Conservation (phyloP, 352 stramenopile species). For the Hyaloperonospora arabidopsidis region DNA sequence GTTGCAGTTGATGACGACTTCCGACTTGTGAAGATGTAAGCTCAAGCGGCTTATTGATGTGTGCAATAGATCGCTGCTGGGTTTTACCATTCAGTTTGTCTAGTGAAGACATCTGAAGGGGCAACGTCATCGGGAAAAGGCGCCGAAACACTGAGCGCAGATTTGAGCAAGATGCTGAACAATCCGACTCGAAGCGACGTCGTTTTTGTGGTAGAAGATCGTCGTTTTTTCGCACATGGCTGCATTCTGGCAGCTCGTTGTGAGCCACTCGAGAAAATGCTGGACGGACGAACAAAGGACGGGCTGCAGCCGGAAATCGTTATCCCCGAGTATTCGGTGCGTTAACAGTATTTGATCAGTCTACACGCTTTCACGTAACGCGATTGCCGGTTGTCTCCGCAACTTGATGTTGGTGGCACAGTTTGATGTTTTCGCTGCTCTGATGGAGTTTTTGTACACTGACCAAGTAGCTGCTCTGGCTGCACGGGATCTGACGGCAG, state of each 20-base stretch:
- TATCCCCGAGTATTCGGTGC: conserved; percentile 67
- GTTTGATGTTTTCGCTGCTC: conserved; percentile 68
- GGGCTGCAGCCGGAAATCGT: conserved; percentile 51
- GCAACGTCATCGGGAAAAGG: conserved; percentile 11
- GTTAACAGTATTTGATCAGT: conserved; percentile 7
- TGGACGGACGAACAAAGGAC: conserved; percentile 86
- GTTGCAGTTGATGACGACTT: not conserved
- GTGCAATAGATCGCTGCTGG: conserved; percentile 71
- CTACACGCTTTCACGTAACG: not conserved
- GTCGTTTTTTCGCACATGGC: conserved; percentile 62
- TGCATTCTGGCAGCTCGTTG: conserved; percentile 85
- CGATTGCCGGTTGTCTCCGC: conserved; percentile 4
- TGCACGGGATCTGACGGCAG: conserved; percentile 30
- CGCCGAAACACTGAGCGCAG: conserved; percentile 44
- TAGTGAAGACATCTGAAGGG: conserved; percentile 25
- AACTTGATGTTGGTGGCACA: conserved; percentile 15
- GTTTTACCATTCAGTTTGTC: conserved; percentile 88
- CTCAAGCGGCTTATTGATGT: not conserved
- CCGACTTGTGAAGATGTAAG: not conserved
- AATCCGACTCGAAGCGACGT: conserved; percentile 77
- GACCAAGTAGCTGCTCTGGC: conserved; percentile 55
- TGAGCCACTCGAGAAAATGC: conserved; percentile 86
- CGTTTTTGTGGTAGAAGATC: conserved; percentile 73
- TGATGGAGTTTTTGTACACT: conserved; percentile 88
- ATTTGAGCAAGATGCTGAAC: conserved; percentile 80